Evolutionary conservation across 345 rosid genomes (phyloP).

Genomic region (Excoecaria cochinchinensis): DNA sequence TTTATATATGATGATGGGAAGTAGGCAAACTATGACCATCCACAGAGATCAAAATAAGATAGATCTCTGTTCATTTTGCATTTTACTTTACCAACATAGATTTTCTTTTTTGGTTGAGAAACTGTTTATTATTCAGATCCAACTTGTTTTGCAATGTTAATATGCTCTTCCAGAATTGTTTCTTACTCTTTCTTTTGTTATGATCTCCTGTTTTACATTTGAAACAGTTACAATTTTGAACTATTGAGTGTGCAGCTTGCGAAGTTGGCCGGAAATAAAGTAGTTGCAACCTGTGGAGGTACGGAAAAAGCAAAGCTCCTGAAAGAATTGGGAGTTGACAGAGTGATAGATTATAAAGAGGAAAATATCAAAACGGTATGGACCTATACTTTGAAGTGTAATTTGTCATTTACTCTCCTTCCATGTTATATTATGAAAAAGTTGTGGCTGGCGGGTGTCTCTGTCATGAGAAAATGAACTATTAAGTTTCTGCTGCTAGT

Average conservation of each 20-base stretch:
- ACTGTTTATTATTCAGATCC: too few species aligned
- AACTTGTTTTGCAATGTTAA: too few species aligned
- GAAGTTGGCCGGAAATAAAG: conserved; percentile 77
- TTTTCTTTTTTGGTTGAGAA: too few species aligned
- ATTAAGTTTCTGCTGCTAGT: not conserved
- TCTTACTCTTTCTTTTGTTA: not conserved
- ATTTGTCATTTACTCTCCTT: conserved; percentile 13
- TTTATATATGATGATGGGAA: too few species aligned
- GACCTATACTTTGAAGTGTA: conserved; percentile 6
- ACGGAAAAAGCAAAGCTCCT: conserved; percentile 75
- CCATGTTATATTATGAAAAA: not conserved
- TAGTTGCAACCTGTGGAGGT: conserved; percentile 94
- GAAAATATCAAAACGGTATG: conserved; percentile 84
- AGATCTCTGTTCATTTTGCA: too few species aligned
- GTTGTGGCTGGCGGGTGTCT: not conserved
- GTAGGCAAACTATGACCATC: too few species aligned
- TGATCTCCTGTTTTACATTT: not conserved
- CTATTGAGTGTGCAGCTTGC: conserved; percentile 63
- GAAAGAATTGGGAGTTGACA: conserved; percentile 78
- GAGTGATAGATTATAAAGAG: conserved; percentile 80
- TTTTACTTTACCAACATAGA: too few species aligned
- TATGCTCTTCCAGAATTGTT: not conserved
- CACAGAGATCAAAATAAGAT: too few species aligned
- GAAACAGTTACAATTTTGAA: conserved; percentile 11
- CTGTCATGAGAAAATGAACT: not conserved